Base-by-base conservation (phyloP, 2,329 filamentous ascomycete genomes). In the Penicillium sp. region DNA sequence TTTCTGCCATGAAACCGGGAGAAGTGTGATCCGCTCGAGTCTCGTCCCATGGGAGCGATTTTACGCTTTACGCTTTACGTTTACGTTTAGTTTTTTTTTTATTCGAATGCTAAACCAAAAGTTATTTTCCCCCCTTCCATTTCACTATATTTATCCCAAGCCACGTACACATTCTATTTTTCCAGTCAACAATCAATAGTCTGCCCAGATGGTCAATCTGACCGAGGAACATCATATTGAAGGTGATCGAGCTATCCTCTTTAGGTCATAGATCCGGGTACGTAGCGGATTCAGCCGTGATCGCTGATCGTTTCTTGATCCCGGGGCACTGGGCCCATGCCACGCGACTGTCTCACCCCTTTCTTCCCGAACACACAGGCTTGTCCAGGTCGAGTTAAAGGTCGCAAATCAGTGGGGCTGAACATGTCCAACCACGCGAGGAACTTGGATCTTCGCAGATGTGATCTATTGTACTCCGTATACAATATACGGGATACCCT, bases 261-360 rank as follows among this genome's bases (percentile, higher is more conserved):
- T 58, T 54, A 17, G 51, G 51, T 33, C 38, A 58, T 58, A 58
- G 55, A 49, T 38, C 55, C 55, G 55, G 55, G 51, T 55, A 58
- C 12, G 36, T 31, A 53, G 44, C 55, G 55, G 55, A 54, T 45
- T 58, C 55, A 58, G 55, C 55, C 55, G 55, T 55, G 55, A 58
- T 58, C 55, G 55, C 50, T 54, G 50, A 57, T 57, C 55, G 49
- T 38, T 48, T 53, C 33, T 41, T 51, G 48, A 42, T 43, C 49
- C 55, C 41, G 54, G 55, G 55, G 50, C 55, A 48, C 50, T 54
- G 49, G 55, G 44, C 51, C 50, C 43, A 49, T 49, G 55, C 55
- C 55, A 58, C 55, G 55, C 55, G 55, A 58, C 50, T 47, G 53
- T 56, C 47, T 58, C 55, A 58, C 50, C 50, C 55, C 55, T 43